These are phyloP conservation scores for Fraxinus anomala DNA, from an alignment of 257 asterid genomes.

Conservation along the genomic window DNA sequence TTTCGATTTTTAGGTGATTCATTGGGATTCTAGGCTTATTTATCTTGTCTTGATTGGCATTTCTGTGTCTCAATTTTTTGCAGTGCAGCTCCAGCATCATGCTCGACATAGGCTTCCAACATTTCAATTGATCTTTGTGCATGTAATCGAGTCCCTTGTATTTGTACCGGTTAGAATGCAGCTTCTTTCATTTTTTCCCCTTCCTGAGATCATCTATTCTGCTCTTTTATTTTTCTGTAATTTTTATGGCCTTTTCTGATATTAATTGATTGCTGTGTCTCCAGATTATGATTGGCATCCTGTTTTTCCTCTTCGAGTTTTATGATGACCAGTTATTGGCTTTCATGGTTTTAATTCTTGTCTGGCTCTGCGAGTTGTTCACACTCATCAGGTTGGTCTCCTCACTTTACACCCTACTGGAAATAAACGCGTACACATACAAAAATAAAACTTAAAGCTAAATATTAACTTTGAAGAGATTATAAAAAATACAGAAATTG, in stretches of 20 bases:
- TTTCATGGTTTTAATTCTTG: conserved; percentile 95
- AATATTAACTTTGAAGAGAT: not conserved
- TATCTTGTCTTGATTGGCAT: conserved; percentile 22
- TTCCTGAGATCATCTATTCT: not conserved
- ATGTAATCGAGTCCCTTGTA: conserved; percentile 96
- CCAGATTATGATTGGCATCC: conserved; percentile 99
- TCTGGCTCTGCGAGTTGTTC: conserved; percentile 98
- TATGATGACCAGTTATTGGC: conserved; percentile 97
- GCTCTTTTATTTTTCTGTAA: conserved; percentile 3
- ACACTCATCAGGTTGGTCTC: conserved; percentile 81
- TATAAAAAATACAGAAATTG: not conserved
- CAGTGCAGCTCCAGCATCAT: conserved; percentile 99
- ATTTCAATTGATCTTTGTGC: conserved; percentile 95
- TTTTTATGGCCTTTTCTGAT: conserved; percentile 26
- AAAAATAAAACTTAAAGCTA: not conserved
- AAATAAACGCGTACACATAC: not conserved
- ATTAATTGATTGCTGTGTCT: conserved; percentile 24
- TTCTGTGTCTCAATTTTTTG: conserved; percentile 28
- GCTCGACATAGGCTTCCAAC: conserved; percentile 99
- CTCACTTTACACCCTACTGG: not conserved
- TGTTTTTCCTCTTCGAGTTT: conserved; percentile 95
- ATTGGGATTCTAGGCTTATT: conserved; percentile 6
- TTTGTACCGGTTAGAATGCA: conserved; percentile 84
- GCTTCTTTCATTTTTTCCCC: conserved; percentile 16
- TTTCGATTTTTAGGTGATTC: conserved; percentile 20